A percentile compares a stretch with the other conserved stretches of the same genome.
Evolutionary conservation across 352 stramenopile species (phyloP).

Genomic region (Phytophthora rubi): DNA sequence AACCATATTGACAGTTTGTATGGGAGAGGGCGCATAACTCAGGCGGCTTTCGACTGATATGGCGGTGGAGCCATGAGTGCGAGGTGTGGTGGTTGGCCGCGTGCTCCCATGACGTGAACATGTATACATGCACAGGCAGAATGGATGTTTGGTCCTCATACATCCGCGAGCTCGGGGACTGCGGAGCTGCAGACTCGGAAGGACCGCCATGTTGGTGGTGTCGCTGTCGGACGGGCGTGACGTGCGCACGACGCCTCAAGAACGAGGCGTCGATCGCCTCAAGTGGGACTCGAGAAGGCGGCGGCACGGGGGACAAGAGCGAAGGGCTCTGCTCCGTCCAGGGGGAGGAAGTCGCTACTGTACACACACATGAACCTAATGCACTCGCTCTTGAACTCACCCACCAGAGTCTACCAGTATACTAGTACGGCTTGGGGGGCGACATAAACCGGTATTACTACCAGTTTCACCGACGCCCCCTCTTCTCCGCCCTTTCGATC

Average conservation of each 20-base stretch:
- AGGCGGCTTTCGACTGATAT: constrained; percentile 13
- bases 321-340: constrained; percentile 18
- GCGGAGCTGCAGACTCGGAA: constrained; percentile 17
- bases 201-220: neutral
- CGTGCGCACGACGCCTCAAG: constrained; percentile 14
- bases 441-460: neutral
- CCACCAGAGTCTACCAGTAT: no score
- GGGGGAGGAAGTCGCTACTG: neutral
- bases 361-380: neutral
- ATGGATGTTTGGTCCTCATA: constrained; percentile 21
- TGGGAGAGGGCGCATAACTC: constrained; percentile 20
- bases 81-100: no score
- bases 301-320: constrained; percentile 9
- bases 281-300: constrained; percentile 5
- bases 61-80: neutral
- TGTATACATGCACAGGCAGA: neutral
- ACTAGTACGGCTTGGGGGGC: no score
- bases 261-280: constrained; percentile 21
- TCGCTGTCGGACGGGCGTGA: constrained; percentile 19
- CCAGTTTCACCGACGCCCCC: constrained; percentile 2
- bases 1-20: constrained; percentile 22
- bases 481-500: neutral
- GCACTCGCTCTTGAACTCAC: no score
- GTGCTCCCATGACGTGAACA: neutral
- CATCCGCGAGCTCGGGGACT: constrained; percentile 12